Percentiles rank a stretch among this genome's conserved stretches.
Conservation (phyloP, 2,329 filamentous ascomycete species). For the Emmonsia crescens region DNA sequence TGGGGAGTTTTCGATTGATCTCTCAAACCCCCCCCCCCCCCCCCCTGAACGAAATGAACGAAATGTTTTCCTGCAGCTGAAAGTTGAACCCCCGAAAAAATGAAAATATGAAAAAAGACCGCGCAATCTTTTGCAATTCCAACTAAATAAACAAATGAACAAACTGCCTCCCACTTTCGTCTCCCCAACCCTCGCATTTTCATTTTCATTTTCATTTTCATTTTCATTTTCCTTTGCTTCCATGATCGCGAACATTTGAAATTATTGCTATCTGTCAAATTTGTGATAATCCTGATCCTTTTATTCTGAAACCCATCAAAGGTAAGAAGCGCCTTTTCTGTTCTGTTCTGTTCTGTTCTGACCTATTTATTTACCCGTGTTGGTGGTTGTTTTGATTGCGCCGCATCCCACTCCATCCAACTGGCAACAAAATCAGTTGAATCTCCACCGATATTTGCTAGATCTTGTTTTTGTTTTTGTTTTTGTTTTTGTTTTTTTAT, state of each 20-base stretch:
- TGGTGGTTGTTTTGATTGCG: neutral
- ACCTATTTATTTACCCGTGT: too few species aligned
- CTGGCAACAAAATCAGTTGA: neutral
- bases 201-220: too few species aligned
- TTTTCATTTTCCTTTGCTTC: too few species aligned
- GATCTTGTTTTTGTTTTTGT: too few species aligned
- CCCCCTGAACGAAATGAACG: too few species aligned
- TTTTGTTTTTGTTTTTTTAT: neutral
- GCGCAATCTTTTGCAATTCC: neutral
- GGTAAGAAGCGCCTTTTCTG: neutral
- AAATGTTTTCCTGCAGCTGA: neutral
- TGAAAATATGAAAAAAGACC: neutral
- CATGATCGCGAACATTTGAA: neutral
- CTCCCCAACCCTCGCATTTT: neutral
- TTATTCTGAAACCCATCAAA: neutral
- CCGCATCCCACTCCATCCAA: neutral
- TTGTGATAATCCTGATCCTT: neutral
- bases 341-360: too few species aligned
- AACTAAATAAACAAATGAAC: too few species aligned
- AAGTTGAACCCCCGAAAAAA: neutral
- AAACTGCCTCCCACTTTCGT: neutral
- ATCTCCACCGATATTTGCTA: neutral
- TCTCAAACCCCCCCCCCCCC: neutral
- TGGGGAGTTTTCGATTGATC: neutral
- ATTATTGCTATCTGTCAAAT: neutral